phyloP scores from a whole-genome alignment of 768 basidiomycete species.

The Lyophyllum semitale region DNA sequence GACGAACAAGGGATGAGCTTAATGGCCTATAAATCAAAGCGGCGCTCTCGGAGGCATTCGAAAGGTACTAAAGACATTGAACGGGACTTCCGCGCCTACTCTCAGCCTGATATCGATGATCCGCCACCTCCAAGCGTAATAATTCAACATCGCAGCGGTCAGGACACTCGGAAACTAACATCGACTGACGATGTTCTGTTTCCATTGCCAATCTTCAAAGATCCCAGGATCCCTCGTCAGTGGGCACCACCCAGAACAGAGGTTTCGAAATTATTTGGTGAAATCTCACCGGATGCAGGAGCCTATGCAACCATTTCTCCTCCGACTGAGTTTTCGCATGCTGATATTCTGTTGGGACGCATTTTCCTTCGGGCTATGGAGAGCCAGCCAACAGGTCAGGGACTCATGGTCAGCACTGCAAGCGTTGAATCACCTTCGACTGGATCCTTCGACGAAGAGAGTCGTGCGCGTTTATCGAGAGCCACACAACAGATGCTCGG shows the following conservation, averaged over 20 bases:
- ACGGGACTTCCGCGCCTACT: constrained; percentile 16
- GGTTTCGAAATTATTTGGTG: background rate
- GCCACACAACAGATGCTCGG: background rate
- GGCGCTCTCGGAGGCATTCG: constrained; percentile 4
- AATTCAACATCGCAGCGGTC: constrained; percentile 18
- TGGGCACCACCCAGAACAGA: background rate
- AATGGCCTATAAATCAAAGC: constrained; percentile 10
- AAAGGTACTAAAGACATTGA: constrained; percentile 6
- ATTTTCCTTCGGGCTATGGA: constrained; percentile 21
- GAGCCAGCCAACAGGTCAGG: background rate
- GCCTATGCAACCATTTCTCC: background rate
- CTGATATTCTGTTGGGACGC: constrained; percentile 28
- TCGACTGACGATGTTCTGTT: constrained; percentile 9
- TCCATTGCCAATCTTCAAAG: constrained; percentile 18
- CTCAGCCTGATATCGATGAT: constrained; percentile 36
- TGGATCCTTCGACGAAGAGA: constrained; percentile 1
- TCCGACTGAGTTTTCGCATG: background rate
- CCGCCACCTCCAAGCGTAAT: constrained; percentile 38
- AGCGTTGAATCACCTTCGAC: constrained; percentile 4
- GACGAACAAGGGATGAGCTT: constrained; percentile 14
- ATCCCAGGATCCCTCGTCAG: constrained; percentile 10
- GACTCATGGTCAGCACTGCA: background rate
- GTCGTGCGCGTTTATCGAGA: background rate
- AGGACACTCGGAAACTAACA: background rate
- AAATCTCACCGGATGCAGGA: background rate